Conservation (phyloP, 2,329 filamentous ascomycete species). For the Microsporum ferrugineum region DNA sequence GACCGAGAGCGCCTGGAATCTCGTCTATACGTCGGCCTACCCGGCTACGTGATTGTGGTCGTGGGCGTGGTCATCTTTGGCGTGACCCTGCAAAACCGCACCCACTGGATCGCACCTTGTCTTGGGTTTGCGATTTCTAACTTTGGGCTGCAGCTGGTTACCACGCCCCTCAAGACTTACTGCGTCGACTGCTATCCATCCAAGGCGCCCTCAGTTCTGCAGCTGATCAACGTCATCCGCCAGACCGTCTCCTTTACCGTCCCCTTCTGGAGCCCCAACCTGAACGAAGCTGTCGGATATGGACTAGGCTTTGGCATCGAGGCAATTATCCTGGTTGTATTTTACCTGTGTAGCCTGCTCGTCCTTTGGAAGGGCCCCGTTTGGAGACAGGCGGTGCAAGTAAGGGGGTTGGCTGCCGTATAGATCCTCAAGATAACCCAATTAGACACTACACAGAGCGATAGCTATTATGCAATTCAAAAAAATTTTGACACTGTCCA, state of each 20-base stretch:
- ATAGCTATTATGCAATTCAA: too few relatives aligned
- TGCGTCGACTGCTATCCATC: neutral
- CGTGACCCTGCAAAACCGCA: neutral
- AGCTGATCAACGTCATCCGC: neutral
- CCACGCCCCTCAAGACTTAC: neutral
- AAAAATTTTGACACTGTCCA: too few relatives aligned
- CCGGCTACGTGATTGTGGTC: neutral
- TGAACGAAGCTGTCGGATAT: neutral
- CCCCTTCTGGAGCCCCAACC: neutral
- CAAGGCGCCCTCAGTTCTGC: neutral
- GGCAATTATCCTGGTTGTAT: neutral
- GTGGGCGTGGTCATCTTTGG: neutral
- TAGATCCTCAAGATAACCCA: too few relatives aligned
- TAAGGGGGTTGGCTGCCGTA: neutral
- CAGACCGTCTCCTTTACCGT: neutral
- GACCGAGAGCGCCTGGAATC: neutral
- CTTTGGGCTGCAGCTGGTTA: neutral
- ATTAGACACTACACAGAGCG: too few relatives aligned
- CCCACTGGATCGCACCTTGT: neutral
- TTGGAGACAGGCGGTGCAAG: neutral
- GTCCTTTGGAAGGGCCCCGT: neutral
- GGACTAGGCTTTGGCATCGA: neutral
- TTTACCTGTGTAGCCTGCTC: neutral
- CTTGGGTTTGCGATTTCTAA: neutral
- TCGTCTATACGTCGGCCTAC: neutral